Evolutionary conservation across 2,329 filamentous ascomycete genomes (phyloP).

Genomic region (Aaosphaeria pasadenensis): DNA sequence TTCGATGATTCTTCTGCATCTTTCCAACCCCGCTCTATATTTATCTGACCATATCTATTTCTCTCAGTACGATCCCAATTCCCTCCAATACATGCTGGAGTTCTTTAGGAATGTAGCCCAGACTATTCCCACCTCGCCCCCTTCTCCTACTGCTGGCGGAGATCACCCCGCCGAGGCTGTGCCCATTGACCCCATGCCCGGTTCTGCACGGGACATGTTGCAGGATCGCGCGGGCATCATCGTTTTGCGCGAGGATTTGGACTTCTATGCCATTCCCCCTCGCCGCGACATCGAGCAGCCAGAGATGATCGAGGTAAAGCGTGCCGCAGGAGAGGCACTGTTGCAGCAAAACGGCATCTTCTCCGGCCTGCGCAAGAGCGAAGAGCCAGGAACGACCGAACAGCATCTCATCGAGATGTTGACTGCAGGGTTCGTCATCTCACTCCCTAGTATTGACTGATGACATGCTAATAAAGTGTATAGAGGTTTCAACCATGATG

Average conservation of each 20-base stretch:
- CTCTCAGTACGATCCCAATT: constrained; percentile 88
- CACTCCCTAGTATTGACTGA: not conserved
- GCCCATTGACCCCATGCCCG: constrained; percentile 69
- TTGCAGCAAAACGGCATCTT: constrained; percentile 93
- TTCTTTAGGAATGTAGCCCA: constrained; percentile 96
- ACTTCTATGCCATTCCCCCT: constrained; percentile 96
- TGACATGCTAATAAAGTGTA: constrained; percentile 9
- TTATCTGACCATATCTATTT: constrained; percentile 55
- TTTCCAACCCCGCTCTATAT: constrained; percentile 48
- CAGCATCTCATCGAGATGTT: constrained; percentile 99
- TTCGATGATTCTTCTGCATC: constrained; percentile 38
- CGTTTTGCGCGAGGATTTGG: constrained; percentile 89
- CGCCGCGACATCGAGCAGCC: constrained; percentile 75
- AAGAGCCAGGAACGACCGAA: constrained; percentile 94
- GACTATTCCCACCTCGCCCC: constrained; percentile 77
- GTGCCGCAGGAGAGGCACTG: constrained; percentile 82
- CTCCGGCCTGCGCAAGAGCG: constrained; percentile 88
- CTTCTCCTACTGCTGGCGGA: constrained; percentile 55
- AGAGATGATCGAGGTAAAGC: constrained; percentile 96
- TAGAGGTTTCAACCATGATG: constrained; percentile 95
- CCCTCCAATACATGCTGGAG: constrained; percentile 97
- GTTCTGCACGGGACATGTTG: constrained; percentile 70
- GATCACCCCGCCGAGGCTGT: constrained; percentile 51
- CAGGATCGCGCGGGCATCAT: constrained; percentile 93
- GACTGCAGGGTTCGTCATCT: constrained; percentile 78